Evolutionary conservation across 73 alveolate species (phyloP).

Genomic region (Tetrahymena borealis): DNA sequence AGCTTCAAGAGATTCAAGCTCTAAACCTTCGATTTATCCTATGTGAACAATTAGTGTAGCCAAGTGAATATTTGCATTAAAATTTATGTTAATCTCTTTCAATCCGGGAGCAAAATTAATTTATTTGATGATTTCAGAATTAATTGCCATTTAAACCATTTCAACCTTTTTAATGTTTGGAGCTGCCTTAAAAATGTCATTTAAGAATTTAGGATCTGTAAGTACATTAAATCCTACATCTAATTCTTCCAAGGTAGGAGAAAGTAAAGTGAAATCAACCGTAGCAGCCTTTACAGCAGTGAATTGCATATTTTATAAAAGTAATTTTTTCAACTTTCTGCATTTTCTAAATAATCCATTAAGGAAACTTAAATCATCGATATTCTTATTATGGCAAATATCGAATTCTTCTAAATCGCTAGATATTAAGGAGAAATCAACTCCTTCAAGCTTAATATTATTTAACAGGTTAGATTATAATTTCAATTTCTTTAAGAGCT

Average conservation of each 20-base stretch:
- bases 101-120: not conserved
- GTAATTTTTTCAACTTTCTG: not conserved
- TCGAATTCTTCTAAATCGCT: not conserved
- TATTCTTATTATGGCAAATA: not conserved
- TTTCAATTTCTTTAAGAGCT: not conserved
- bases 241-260: not conserved
- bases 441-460: not conserved
- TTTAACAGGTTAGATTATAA: not conserved
- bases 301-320: not conserved
- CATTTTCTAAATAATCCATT: not conserved
- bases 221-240: not conserved
- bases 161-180: not conserved
- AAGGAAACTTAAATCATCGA: not conserved
- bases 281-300: not conserved
- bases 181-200: not conserved
- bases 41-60: not conserved
- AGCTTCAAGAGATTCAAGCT: not conserved
- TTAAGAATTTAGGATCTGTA: not conserved
- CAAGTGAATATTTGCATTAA: not conserved
- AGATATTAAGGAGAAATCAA: not conserved
- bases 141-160: not conserved
- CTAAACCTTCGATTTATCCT: not conserved
- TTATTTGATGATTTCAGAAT: not conserved
- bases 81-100: not conserved
- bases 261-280: not conserved